Evolutionary conservation across 164 flowering plant species (phyloP).

Genomic region (Magnolia kwangsiensis): DNA sequence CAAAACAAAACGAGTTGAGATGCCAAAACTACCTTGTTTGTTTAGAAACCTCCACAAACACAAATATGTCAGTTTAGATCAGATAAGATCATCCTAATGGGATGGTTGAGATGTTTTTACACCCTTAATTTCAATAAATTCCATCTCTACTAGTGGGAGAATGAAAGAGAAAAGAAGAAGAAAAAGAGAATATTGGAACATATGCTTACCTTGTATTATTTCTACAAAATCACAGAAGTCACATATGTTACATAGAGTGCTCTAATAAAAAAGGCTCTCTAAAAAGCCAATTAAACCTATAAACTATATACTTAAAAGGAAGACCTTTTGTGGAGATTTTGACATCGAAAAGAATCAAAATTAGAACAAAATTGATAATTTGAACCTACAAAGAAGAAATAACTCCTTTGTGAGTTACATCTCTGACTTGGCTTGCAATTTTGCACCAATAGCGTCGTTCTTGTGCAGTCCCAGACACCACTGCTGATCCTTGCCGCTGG

Average conservation of each 20-base stretch:
- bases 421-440: conserved; percentile 6
- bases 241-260: conserved; percentile 3
- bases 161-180: not conserved
- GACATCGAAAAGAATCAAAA: conserved; percentile 2
- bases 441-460: not conserved
- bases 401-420: conserved; percentile 5
- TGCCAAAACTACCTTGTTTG: too few species aligned
- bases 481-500: not conserved
- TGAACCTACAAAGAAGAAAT: not conserved
- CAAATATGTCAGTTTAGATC: too few species aligned
- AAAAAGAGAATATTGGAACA: not conserved
- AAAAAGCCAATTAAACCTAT: not conserved
- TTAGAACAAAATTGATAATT: not conserved
- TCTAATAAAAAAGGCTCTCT: not conserved
- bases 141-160: not conserved
- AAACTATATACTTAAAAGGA: not conserved
- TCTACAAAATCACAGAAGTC: conserved; percentile 1
- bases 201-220: conserved; percentile 1
- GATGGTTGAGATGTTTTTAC: too few species aligned
- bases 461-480: conserved; percentile 3
- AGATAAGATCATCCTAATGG: too few species aligned
- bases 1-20: too few species aligned
- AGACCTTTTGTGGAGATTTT: not conserved
- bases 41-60: too few species aligned
- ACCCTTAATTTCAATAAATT: not conserved